phyloP scores from a whole-genome alignment of 2,329 filamentous ascomycete genomes.

The Fusarium sp. region DNA sequence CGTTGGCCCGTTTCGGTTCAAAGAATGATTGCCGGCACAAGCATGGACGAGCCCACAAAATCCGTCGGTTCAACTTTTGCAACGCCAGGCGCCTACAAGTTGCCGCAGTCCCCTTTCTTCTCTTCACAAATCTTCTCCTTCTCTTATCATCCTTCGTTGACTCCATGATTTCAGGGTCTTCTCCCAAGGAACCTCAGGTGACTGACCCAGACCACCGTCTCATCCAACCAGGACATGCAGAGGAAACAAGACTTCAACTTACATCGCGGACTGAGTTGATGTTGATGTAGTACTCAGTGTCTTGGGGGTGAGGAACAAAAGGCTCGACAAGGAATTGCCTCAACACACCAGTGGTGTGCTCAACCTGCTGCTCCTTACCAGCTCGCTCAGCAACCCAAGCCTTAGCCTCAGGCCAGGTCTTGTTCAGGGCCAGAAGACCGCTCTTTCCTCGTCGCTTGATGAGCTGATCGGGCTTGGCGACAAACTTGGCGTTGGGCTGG shows the following conservation, averaged over 20 bases:
- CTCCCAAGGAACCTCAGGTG: background rate
- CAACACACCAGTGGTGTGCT: constrained; percentile 88
- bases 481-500: constrained; percentile 84
- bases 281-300: constrained; percentile 99
- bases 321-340: constrained; percentile 98
- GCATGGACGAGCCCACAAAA: constrained; percentile 43
- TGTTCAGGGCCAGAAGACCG: constrained; percentile 94
- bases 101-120: constrained; percentile 18
- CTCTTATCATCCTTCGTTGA: constrained; percentile 6
- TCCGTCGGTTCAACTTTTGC: constrained; percentile 25
- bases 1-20: constrained; percentile 52
- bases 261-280: constrained; percentile 99
- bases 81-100: constrained; percentile 40
- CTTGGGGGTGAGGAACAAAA: constrained; percentile 93
- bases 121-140: constrained; percentile 17
- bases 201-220: constrained; percentile 2
- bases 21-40: constrained; percentile 43
- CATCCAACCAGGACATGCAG: constrained; percentile 28
- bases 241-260: constrained; percentile 61
- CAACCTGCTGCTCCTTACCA: constrained; percentile 91
- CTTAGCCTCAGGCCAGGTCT: constrained; percentile 93
- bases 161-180: constrained; percentile 1
- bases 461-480: constrained; percentile 99
- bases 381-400: constrained; percentile 94
- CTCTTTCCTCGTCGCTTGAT: constrained; percentile 99